phyloP scores from a whole-genome alignment of 2,329 filamentous ascomycete species.

The Akanthomyces uredinophilus region DNA sequence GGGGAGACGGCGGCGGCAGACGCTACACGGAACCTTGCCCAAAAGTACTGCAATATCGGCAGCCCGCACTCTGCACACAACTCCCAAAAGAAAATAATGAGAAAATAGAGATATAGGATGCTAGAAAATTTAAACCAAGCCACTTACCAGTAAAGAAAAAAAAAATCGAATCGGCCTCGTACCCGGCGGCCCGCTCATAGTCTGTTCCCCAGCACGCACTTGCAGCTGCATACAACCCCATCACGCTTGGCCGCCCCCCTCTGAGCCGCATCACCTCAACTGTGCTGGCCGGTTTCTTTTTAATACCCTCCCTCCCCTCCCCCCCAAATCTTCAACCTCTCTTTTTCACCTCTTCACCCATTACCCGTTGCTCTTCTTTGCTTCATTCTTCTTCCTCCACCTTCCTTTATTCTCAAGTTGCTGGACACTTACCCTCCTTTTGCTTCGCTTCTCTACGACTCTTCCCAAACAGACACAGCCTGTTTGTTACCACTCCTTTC shows the following conservation, averaged over 20 bases:
- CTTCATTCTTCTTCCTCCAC: neutral
- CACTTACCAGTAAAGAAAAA: too few relatives aligned
- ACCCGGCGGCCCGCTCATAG: neutral
- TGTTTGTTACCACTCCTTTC: slow-evolving; percentile 15
- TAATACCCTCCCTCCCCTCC: neutral
- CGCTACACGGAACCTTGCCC: neutral
- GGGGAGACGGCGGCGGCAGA: too few relatives aligned
- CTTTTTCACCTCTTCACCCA: neutral
- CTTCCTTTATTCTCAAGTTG: slow-evolving; percentile 9
- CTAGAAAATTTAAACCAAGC: too few relatives aligned
- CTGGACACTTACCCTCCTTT: slow-evolving; percentile 17
- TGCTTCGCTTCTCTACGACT: neutral
- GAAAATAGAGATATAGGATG: neutral
- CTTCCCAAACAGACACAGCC: neutral
- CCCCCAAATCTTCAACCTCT: neutral
- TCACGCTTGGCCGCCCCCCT: neutral
- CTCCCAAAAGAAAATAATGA: neutral
- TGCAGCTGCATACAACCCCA: neutral
- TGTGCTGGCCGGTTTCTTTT: neutral
- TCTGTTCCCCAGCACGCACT: neutral
- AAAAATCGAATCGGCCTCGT: too few relatives aligned
- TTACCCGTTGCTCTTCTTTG: neutral
- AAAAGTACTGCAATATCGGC: slow-evolving; percentile 2
- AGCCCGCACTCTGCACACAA: neutral
- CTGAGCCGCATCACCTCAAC: slow-evolving; percentile 2